Percentiles rank a stretch among this genome's conserved stretches.
Conservation (phyloP, 345 rosid genomes). For the Hibiscus tridactylites region DNA sequence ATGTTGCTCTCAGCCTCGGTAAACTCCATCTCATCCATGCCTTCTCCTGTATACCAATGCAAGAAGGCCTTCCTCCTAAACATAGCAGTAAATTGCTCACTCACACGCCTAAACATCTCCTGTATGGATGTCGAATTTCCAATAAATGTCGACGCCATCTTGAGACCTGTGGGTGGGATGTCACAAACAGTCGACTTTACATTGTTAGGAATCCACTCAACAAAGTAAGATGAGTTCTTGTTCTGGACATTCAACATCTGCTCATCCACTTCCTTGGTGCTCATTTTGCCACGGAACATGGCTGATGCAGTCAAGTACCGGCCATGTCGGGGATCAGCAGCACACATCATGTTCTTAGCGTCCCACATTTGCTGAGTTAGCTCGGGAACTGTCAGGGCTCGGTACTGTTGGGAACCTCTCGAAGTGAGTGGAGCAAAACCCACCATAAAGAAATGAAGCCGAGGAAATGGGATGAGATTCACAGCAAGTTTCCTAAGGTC, state of each 20-base stretch:
- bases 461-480: constrained; percentile 64
- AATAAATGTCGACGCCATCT: constrained; percentile 63
- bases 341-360: constrained; percentile 76
- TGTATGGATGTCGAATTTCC: constrained; percentile 73
- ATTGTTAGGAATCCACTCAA: constrained; percentile 68
- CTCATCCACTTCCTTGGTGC: constrained; percentile 72
- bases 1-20: constrained; percentile 75
- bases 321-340: constrained; percentile 70
- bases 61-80: constrained; percentile 71
- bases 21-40: constrained; percentile 72
- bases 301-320: constrained; percentile 68
- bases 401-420: constrained; percentile 68
- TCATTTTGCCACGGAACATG: constrained; percentile 74
- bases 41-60: constrained; percentile 66
- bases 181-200: constrained; percentile 75
- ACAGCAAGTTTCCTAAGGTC: constrained; percentile 64
- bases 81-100: constrained; percentile 73
- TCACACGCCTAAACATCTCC: constrained; percentile 73
- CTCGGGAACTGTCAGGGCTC: constrained; percentile 65
- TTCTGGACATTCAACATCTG: constrained; percentile 69
- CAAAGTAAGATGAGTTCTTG: constrained; percentile 63
- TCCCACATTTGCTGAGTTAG: constrained; percentile 86
- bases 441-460: constrained; percentile 77
- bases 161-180: constrained; percentile 65
- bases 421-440: constrained; percentile 82